These are phyloP conservation scores for Xanthoparmelia taractica DNA, from an alignment of 495 filamentous ascomycete genomes.

Conservation along the genomic window DNA sequence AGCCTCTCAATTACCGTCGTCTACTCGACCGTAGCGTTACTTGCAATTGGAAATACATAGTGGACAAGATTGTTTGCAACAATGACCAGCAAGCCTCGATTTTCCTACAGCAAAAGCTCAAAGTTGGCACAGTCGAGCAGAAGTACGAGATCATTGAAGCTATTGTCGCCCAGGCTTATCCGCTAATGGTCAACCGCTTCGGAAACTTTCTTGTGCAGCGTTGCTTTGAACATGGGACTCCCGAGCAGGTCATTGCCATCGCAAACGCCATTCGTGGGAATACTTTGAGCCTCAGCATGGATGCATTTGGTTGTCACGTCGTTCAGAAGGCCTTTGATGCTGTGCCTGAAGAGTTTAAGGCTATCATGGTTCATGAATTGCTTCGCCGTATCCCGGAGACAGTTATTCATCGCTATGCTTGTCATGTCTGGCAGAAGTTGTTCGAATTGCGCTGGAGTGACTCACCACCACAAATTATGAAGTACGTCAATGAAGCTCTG, in stretches of 20 bases:
- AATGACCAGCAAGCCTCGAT: constrained; percentile 99
- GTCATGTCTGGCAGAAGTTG: constrained; percentile 99
- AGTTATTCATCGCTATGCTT: constrained; percentile 95
- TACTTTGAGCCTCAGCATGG: constrained; percentile 90
- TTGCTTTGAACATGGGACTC: constrained; percentile 96
- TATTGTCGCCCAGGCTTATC: constrained; percentile 91
- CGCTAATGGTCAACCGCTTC: constrained; percentile 88
- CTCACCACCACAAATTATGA: constrained; percentile 96
- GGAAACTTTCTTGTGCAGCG: constrained; percentile 98
- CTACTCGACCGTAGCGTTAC: constrained; percentile 92
- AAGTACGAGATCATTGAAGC: constrained; percentile 96
- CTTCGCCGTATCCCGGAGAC: constrained; percentile 94
- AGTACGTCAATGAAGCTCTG: constrained; percentile 91
- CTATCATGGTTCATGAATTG: constrained; percentile 94
- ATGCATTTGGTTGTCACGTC: constrained; percentile 96
- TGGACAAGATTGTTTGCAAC: constrained; percentile 98
- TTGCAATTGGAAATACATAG: constrained; percentile 99
- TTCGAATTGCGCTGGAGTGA: constrained; percentile 95
- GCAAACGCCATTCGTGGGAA: constrained; percentile 92
- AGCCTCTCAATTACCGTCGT: constrained; percentile 95
- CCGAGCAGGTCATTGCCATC: constrained; percentile 90
- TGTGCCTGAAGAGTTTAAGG: constrained; percentile 95
- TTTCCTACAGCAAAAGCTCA: constrained; percentile 97
- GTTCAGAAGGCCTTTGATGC: constrained; percentile 97
- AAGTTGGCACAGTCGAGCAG: constrained; percentile 89